Evolutionary conservation across 2,329 filamentous ascomycete species (phyloP), one percentile per base, ranked within the genome.

Genomic region (Scedosporium apiospermum): DNA sequence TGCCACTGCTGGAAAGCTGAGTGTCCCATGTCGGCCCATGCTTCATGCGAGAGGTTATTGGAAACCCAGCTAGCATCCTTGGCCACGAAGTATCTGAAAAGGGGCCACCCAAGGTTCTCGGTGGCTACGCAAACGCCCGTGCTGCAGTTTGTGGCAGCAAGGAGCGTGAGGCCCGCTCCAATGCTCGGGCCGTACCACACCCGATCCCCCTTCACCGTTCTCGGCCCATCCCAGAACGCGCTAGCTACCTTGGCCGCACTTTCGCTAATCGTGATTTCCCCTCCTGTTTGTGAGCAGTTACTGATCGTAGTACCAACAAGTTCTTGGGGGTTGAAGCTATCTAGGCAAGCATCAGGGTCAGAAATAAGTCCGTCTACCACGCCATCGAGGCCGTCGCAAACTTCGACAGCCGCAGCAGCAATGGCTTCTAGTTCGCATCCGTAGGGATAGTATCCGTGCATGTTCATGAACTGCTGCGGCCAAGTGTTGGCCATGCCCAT

Each of bases 351-450:
- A 6, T 73, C 68, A 0, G 80, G 76, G 27, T 76, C 73, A 60
- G 72, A 75, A 51, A 84, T 74, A 62, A 83, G 78, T 26, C 71
- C 72, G 65, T 83, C 80, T 3, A 71, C 68, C 1, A 80, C 68
- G 7, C 80, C 79, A 66, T 82, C 80, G 49, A 76, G 73, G 7
- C 65, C 66, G 65, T 83, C 81, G 65, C 82, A 83, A 55, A 79
- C 75, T 18, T 67, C 65, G 49, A 80, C 64, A 4, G 79, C 77
- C 55, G 79, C 78, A 0, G 69, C 70, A 2, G 65, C 69, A 26
- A 75, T 66, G 68, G 66, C 78, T 6, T 72, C 63, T 0, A 76
- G 69, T 42, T 83, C 78, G 64, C 78, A 76, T 58, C 75, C 70
- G 4, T 74, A 67, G 2, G 74, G 72, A 12, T 73, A 74, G 7